Evolutionary conservation across 352 stramenopile genomes (phyloP), one percentile per base, ranked within the genome.

Genomic region (Achlya hypogyna): DNA sequence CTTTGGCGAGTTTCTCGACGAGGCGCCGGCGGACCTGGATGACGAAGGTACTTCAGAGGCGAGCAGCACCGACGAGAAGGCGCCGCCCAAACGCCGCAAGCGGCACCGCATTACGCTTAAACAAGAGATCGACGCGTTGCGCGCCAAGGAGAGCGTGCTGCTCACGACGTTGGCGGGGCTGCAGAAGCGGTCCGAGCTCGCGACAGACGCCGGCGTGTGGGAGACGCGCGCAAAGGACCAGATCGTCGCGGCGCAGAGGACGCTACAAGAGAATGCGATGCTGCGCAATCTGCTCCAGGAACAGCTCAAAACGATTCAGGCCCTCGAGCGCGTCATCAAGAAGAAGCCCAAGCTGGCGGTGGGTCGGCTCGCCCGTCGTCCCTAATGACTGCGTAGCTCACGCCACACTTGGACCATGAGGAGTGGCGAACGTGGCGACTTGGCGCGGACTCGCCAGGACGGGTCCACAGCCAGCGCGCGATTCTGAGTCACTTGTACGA

Each of bases 351-450:
- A 58, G 22, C 42, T 67, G 6, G 51, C 28, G 60, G 60, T 67
- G 32, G 12, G 29, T 29, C n/a, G 5, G 1, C 51, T 38, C 20
- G 29, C 53, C 29, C 25, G 2, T 27, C n/a, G 51, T 9, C n/a
- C 4, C n/a, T 47, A 51, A 20, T 6, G 16, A 32, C 9, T 52
- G 34, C 32, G 42, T 65, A 65, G 58, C 32, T 65, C 4, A 51
- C 58, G 4, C 58, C 58, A 22, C 34, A 65, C 12, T 51, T 32
- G n/a, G 35, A 34, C 16, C 35, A n/a, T 14, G 42, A 67, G 5
- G 60, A 58, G 18, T 67, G 60, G 60, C 45, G 60, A 49, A 58
- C 16, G 27, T 67, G 42, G 60, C 40, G 51, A 10, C 60, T 67
- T 18, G 45, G 22, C 23, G 32, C 29, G 22, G 60, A 67, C 35